phyloP scores from a whole-genome alignment of 306 rosid species.

The Cucumis sativus region Cucumber_9930_V3 NC_026657.2:22372501-22373000 shows the following conservation, averaged over 20 bases:
- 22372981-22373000: constrained; percentile 99
- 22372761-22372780: too few species aligned
- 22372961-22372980: constrained; percentile 98
- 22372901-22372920: background rate
- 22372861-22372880: background rate
- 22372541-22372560: background rate
- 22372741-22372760: too few species aligned
- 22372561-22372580: background rate
- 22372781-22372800: too few species aligned
- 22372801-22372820: too few species aligned
- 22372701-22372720: background rate
- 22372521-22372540: background rate
- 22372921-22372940: background rate
- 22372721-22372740: too few species aligned
- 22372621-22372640: background rate
- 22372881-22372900: background rate
- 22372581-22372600: background rate
- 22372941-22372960: constrained; percentile 35
- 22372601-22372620: background rate
- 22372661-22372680: background rate
- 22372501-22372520: background rate
- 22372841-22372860: background rate
- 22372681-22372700: background rate
- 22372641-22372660: background rate
- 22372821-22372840: background rate